Base-by-base conservation (phyloP, 306 rosid species). In the Prunus armeniaca region DNA sequence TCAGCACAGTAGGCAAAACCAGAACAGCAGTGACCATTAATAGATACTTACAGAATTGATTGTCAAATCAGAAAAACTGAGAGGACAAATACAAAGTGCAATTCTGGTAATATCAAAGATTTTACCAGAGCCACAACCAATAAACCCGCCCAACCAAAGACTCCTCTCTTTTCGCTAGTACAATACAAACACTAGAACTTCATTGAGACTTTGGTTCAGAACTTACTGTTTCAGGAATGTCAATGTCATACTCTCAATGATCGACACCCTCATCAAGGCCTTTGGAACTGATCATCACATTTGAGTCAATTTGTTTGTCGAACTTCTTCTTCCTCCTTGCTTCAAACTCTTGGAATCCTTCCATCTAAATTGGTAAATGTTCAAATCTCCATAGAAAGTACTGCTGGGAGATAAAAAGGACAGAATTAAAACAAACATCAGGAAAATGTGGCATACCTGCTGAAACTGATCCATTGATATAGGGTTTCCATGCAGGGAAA, bases 251-350 rank as follows among this genome's bases (percentile, higher is more conserved):
- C 72, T 76, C 69, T 89, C 84, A 95, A 54, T 78, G 85, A 86
- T 96, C 99, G 49, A 96, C 96, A 65, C 99, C 97, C 83, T 92
- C 99, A 30, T 96, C 97, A 2, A 96, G 96, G 82, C 98, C 96
- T 81, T 84, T 95, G 76, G 97, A 95, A 66, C 98, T 75, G 41
- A 95, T 90, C 93, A 95, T 90, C 63, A 91, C 98, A 76, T 95
- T 95, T 47, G 97, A 88, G 82, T 89, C 93, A 55, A 92, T 92
- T 72, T 95, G 98, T 82, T 95, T 95, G 91, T 95, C 98, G 38
- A 95, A 87, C 87, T 92, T 95, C 89, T 88, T 95, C 86, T 74
- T 95, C 86, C 98, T 89, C 76, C 97, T 91, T 5, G 79, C 87
- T 87, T 95, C 99, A 81, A 89, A 95, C 76, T 95, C 99, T 88